Evolutionary conservation across 129 eudicot species (phyloP).

Genomic region (Tagetes erecta): DNA sequence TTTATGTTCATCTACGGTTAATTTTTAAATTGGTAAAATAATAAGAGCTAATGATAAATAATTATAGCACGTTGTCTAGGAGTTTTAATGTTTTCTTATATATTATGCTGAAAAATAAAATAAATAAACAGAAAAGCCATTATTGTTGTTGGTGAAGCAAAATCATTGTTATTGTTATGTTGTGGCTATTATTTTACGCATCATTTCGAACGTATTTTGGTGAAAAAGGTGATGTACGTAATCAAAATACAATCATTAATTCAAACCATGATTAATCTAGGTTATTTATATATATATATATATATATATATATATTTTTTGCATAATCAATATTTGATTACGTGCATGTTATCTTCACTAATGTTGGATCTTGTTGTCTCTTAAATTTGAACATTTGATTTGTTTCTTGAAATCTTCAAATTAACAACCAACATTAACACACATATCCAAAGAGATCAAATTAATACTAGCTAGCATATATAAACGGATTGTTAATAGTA

Average conservation of each 20-base stretch:
- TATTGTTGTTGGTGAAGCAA: background rate
- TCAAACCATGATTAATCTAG: conserved; percentile 28
- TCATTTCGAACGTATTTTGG: conserved; percentile 16
- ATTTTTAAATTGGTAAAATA: background rate
- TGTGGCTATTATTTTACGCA: conserved; percentile 17
- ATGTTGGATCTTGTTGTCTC: conserved; percentile 29
- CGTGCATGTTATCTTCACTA: conserved; percentile 33
- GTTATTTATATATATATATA: background rate
- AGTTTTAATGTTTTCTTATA: background rate
- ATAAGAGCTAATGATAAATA: background rate
- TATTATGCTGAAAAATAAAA: background rate
- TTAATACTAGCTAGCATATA: no score
- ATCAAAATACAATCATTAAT: conserved; percentile 6
- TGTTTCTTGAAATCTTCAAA: conserved; percentile 14
- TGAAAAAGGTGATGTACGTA: conserved; percentile 30
- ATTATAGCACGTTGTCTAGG: background rate
- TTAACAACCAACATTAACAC: conserved; percentile 20
- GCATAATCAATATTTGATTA: conserved; percentile 29
- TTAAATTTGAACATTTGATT: conserved; percentile 17
- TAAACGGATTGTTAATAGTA: no score
- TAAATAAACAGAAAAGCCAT: conserved; percentile 5
- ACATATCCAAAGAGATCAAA: background rate
- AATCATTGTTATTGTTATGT: background rate
- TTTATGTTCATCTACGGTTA: no score
- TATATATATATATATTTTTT: background rate